Conservation (phyloP, 2,329 filamentous ascomycete genomes). For the Hypomyces rosellus region DNA sequence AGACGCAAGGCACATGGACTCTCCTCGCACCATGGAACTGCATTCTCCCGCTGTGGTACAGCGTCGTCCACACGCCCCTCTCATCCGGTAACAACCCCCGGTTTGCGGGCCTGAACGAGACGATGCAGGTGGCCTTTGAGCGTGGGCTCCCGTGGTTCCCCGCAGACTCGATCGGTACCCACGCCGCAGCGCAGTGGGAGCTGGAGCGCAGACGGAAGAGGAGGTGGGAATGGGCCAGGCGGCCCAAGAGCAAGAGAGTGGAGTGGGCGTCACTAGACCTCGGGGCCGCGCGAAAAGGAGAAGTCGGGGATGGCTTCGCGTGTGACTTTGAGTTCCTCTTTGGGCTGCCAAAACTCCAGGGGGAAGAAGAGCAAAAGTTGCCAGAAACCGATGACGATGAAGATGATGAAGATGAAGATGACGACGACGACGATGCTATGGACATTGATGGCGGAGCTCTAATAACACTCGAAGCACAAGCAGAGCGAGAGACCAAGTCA, state of each 20-base stretch:
- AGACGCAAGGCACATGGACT: slow-evolving; percentile 68
- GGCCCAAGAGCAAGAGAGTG: slow-evolving; percentile 74
- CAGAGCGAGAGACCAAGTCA: background rate
- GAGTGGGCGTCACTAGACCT: slow-evolving; percentile 71
- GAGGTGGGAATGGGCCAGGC: slow-evolving; percentile 69
- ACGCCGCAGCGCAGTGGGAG: slow-evolving; percentile 75
- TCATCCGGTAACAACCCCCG: slow-evolving; percentile 73
- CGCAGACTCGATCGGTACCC: slow-evolving; percentile 72
- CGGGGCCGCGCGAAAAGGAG: slow-evolving; percentile 68
- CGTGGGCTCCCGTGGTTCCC: slow-evolving; percentile 76
- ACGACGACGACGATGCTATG: slow-evolving; percentile 25
- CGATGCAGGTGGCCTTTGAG: slow-evolving; percentile 77
- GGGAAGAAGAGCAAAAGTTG: slow-evolving; percentile 5
- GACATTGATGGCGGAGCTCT: slow-evolving; percentile 20
- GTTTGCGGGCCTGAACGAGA: slow-evolving; percentile 76
- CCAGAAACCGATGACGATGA: background rate
- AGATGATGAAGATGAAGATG: slow-evolving; percentile 16
- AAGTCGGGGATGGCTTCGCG: slow-evolving; percentile 73
- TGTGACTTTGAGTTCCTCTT: slow-evolving; percentile 79
- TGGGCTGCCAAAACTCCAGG: slow-evolving; percentile 15
- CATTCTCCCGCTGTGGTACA: slow-evolving; percentile 78
- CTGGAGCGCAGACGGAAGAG: slow-evolving; percentile 60
- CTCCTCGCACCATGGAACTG: slow-evolving; percentile 87
- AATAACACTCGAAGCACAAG: background rate
- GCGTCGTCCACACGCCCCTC: slow-evolving; percentile 73